Percentiles rank a stretch among this genome's conserved stretches.
phyloP scores from a whole-genome alignment of 2,329 filamentous ascomycete species.

The Colletotrichum musicola region DNA sequence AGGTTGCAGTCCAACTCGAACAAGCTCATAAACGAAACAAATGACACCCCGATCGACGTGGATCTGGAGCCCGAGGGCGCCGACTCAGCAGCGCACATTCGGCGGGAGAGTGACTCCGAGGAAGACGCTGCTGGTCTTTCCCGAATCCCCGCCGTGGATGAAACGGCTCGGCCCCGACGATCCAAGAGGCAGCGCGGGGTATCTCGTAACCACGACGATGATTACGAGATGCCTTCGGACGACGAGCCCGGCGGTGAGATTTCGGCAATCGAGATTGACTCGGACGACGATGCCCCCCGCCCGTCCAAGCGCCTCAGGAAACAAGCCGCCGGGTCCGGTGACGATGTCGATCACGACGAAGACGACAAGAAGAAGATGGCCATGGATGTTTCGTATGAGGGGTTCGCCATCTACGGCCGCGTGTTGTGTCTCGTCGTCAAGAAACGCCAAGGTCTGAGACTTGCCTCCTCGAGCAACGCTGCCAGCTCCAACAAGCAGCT shows the following conservation, averaged over 20 bases:
- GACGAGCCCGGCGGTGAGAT: slow-evolving; percentile 47
- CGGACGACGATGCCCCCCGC: slow-evolving; percentile 53
- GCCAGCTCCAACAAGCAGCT: slow-evolving; percentile 61
- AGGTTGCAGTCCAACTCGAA: slow-evolving; percentile 72
- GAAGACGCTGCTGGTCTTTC: slow-evolving; percentile 67
- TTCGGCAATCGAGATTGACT: slow-evolving; percentile 53
- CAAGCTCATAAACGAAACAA: slow-evolving; percentile 69
- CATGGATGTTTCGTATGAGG: slow-evolving; percentile 90
- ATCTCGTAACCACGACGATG: slow-evolving; percentile 48
- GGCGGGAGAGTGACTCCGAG: slow-evolving; percentile 71
- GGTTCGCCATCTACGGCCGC: slow-evolving; percentile 94
- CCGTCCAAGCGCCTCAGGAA: slow-evolving; percentile 60
- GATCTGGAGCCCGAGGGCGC: slow-evolving; percentile 54
- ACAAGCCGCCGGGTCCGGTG: slow-evolving; percentile 48
- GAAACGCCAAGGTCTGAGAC: slow-evolving; percentile 72
- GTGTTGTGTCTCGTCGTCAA: slow-evolving; percentile 91
- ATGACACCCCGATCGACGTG: slow-evolving; percentile 66
- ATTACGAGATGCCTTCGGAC: slow-evolving; percentile 45
- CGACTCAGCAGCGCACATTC: slow-evolving; percentile 52
- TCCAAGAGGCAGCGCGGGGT: slow-evolving; percentile 44
- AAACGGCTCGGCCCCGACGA: slow-evolving; percentile 41
- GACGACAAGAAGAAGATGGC: slow-evolving; percentile 93
- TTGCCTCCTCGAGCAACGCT: slow-evolving; percentile 26
- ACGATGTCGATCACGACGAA: slow-evolving; percentile 47
- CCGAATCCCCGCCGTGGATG: slow-evolving; percentile 64